These are phyloP conservation scores for Dendrobium catenatum DNA, from an alignment of 106 monocot genomes.

Conservation along the genomic window DNA sequence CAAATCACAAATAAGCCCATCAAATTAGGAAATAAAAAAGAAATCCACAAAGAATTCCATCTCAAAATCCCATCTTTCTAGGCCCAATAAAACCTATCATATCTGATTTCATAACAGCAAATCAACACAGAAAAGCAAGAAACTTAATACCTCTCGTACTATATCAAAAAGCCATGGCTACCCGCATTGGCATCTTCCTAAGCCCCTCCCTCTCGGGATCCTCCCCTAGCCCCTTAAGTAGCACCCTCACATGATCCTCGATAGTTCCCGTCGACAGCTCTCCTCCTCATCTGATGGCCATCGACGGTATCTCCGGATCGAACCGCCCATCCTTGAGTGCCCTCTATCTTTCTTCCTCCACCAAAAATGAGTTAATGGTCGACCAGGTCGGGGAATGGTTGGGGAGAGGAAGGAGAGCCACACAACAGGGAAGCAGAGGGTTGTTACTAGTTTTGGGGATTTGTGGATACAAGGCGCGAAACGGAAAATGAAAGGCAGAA, in stretches of 20 bases:
- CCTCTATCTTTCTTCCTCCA: slow-evolving; percentile 13
- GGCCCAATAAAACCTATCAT: background rate
- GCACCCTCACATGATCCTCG: slow-evolving; percentile 45
- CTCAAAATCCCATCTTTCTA: background rate
- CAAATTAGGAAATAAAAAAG: background rate
- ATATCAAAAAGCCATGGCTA: slow-evolving; percentile 47
- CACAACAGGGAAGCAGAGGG: background rate
- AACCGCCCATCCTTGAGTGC: slow-evolving; percentile 8
- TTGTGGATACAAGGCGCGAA: background rate
- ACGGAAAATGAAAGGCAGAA: too few species aligned
- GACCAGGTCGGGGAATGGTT: background rate
- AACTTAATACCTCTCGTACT: slow-evolving; percentile 37
- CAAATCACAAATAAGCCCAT: background rate
- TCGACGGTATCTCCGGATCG: slow-evolving; percentile 1
- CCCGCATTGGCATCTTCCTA: slow-evolving; percentile 51
- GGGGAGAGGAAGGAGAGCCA: background rate
- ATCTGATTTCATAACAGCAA: background rate
- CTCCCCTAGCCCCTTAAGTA: slow-evolving; percentile 45
- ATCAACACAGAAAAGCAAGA: background rate
- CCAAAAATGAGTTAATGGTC: background rate
- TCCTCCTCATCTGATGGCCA: slow-evolving; percentile 3
- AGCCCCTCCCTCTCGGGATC: slow-evolving; percentile 47
- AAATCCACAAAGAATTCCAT: background rate
- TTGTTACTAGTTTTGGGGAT: background rate
- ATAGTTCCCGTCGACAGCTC: slow-evolving; percentile 12